Conservation (phyloP, 306 rosid genomes). For the Vachellia pachyceras region DNA sequence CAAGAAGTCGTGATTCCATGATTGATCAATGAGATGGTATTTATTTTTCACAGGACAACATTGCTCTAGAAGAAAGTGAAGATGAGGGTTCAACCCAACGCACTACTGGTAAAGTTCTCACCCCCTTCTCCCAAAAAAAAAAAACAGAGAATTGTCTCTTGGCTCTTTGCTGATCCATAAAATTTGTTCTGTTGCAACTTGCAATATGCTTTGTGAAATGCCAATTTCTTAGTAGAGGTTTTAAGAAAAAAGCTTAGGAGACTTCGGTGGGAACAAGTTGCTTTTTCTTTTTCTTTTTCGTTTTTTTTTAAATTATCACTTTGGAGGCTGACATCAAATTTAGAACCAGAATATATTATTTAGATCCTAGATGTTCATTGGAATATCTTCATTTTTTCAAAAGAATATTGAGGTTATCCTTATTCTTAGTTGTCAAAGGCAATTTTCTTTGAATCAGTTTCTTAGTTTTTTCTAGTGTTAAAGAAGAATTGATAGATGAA, state of each 20-base stretch:
- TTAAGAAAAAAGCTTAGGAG: not conserved
- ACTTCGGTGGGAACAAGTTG: no score
- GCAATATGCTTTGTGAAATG: not conserved
- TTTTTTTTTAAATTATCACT: not conserved
- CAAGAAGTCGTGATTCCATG: slow-evolving; percentile 19
- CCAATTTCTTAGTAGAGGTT: not conserved
- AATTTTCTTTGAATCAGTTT: not conserved
- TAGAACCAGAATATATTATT: not conserved
- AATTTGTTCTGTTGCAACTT: not conserved
- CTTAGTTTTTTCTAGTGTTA: not conserved
- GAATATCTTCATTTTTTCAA: not conserved
- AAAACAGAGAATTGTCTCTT: no score
- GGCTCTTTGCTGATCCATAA: no score
- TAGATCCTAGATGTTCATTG: not conserved
- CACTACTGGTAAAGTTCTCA: slow-evolving; percentile 48
- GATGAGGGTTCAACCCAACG: slow-evolving; percentile 62
- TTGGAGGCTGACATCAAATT: not conserved
- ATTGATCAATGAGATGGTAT: slow-evolving; percentile 18
- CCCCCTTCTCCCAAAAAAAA: not conserved
- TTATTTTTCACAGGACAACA: slow-evolving; percentile 71
- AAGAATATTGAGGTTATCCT: not conserved
- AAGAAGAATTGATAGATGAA: not conserved
- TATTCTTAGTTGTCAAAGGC: not conserved
- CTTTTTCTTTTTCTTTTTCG: no score
- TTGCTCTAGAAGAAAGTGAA: slow-evolving; percentile 79